Conservation (phyloP, 1,284 basidiomycete genomes). For the Ceraceosorus bombacis region DNA sequence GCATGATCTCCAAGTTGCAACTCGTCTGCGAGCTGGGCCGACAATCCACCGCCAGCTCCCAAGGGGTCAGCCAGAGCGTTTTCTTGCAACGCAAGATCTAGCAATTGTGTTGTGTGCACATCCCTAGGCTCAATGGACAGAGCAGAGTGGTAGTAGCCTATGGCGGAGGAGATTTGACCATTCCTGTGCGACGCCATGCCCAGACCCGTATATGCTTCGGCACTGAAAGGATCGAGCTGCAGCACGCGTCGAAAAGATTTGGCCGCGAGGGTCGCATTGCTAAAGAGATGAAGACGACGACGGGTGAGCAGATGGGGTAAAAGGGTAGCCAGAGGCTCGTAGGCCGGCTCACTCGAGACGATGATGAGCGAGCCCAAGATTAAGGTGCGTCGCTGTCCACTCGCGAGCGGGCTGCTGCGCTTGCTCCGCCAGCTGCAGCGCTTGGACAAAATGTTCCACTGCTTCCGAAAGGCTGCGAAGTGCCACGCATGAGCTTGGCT, state of each 20-base stretch:
- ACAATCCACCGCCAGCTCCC: no score
- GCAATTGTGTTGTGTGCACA: background rate
- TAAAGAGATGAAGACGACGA: no score
- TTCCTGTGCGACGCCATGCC: background rate
- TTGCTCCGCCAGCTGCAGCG: conserved; percentile 57
- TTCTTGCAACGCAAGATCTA: background rate
- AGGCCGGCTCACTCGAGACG: conserved; percentile 7
- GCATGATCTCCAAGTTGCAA: no score
- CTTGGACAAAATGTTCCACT: conserved; percentile 47
- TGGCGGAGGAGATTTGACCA: background rate
- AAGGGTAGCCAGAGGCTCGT: no score
- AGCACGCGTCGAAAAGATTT: background rate
- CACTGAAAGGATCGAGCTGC: background rate
- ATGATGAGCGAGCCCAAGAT: conserved; percentile 27
- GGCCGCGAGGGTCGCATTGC: background rate
- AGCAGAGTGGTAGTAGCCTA: background rate
- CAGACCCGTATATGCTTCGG: background rate
- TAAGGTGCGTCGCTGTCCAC: conserved; percentile 77
- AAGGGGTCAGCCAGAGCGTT: background rate
- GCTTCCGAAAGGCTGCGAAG: conserved; percentile 62
- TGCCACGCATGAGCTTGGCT: no score
- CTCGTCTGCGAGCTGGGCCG: no score
- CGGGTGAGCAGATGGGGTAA: no score
- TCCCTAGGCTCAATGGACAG: background rate
- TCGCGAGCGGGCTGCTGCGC: conserved; percentile 73